Base-by-base conservation (phyloP, 2,329 filamentous ascomycete species). In the Cercospora nicotianae region DNA sequence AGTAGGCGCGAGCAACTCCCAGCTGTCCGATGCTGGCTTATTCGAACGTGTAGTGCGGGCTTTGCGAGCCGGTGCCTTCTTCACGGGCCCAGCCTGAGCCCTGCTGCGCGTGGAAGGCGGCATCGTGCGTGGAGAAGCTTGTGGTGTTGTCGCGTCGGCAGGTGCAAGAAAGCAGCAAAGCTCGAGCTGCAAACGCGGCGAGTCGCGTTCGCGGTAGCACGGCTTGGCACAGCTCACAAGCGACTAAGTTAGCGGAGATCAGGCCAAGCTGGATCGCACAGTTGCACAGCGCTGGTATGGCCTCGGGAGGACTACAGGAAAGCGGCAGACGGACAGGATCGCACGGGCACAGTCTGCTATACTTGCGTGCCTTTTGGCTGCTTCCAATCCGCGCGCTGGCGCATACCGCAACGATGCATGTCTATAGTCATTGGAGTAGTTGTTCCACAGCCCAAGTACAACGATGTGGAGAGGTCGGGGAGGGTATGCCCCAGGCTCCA, bases 11-110 rank as follows among this genome's bases (percentile, higher is more conserved):
- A 65, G 36, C 33, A 64, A n/a, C 33, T 65, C 42, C 66, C 66
- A 67, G 16, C 48, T 51, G 39, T 67, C 66, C 33, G 60, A 61
- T 2, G 39, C 39, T 13, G 60, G 58, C 31, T 20, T 36, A 10
- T 36, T 31, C n/a, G 45, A 33, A 30, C 62, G 31, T 5, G 68
- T 63, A 1, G 48, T 42, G 48, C 68, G 58, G 30, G 65, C 16
- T 28, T 64, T 69, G 10, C 67, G 69, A 18, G 58, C 61, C 3
- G 69, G 69, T n/a, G 60, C 60, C 33, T 67, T 69, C 58, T 66
- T 64, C 7, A 51, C 45, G 12, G 36, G 62, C 5, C 66, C 55
- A 61, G 57, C 59, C 26, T 64, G 36, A 5, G 57, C 59, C 5
- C 65, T 48, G 36, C 31, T 64, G 42, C 66, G 66, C 26, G 69